These are phyloP conservation scores for Termitomyces sp. DNA, from an alignment of 768 basidiomycete species.

Conservation along the genomic window DNA sequence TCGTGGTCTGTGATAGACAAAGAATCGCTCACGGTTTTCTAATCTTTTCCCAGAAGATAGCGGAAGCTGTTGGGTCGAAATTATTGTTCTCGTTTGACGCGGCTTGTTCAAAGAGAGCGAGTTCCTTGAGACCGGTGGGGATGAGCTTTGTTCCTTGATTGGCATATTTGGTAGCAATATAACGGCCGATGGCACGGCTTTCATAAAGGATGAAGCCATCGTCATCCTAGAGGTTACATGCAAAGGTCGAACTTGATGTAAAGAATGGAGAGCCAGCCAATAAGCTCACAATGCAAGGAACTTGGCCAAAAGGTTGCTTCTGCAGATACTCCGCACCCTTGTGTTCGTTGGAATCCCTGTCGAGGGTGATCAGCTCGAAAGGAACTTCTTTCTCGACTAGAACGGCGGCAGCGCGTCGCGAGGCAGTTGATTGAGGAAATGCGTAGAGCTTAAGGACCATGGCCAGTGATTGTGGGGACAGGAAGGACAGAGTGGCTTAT, in stretches of 20 bases:
- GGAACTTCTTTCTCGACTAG: slow-evolving; percentile 44
- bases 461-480: neutral
- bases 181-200: slow-evolving; percentile 58
- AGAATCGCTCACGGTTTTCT: slow-evolving; percentile 38
- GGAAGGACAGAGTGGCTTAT: neutral
- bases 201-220: slow-evolving; percentile 67
- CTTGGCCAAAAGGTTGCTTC: slow-evolving; percentile 53
- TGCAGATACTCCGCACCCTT: slow-evolving; percentile 31
- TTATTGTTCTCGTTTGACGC: slow-evolving; percentile 47
- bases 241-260: neutral
- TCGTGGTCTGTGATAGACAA: too few relatives aligned
- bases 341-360: slow-evolving; percentile 33
- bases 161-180: slow-evolving; percentile 54
- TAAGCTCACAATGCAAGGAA: slow-evolving; percentile 46
- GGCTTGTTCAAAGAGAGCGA: slow-evolving; percentile 49
- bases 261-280: neutral
- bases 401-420: slow-evolving; percentile 39
- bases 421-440: slow-evolving; percentile 33
- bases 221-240: slow-evolving; percentile 37
- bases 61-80: slow-evolving; percentile 46
- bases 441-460: slow-evolving; percentile 37
- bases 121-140: slow-evolving; percentile 35
- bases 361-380: slow-evolving; percentile 38
- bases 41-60: slow-evolving; percentile 43
- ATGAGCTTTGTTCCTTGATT: slow-evolving; percentile 47